Base-by-base conservation (phyloP, 345 rosid species). In the Citrus glauca region DNA sequence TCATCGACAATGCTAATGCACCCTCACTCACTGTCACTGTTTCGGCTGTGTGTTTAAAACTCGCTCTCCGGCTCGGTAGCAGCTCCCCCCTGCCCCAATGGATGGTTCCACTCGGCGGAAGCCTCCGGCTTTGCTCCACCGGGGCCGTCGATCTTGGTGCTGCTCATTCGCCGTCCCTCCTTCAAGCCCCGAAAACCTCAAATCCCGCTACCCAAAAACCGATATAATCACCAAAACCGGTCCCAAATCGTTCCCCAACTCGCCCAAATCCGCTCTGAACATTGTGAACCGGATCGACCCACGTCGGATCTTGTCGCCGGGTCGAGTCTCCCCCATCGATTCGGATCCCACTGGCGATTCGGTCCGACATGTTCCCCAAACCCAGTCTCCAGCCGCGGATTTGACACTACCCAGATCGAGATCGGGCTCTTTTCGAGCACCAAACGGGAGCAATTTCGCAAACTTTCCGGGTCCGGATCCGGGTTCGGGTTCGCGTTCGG, bases 251-350 rank as follows among this genome's bases (percentile, higher is more conserved):
- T 76, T 90, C 76, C 89, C 91, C 55, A 79, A 69, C 83, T 93
- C 97, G 17, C 97, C 94, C 70, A 95, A 87, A 85, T 86, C 97
- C 37, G 83, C 91, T 59, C 74, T 90, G 57, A 81, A 82, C 77
- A 74, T 92, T n/a, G 92, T 93, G 28, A 91, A 91, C 71, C 91
- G 93, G 87, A 92, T 90, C 74, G 97, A 92, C 88, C 97, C 89
- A 11, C 94, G 98, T 59, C 87, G 97, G 84, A 95, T 95, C 85
- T 87, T 93, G 80, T 95, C 98, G 0, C 99, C 97, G 7, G 98
- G 98, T 45, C 93, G 98, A 48, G 97, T 95, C 79, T 95, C 98
- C 19, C 98, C 99, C 3, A 92, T 95, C 53, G 99, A 95, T 83
- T 82, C 92, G 33, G 89, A 88, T 79, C 88, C 85, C 30, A 80